These are phyloP conservation scores for Phragmites australis DNA, from an alignment of 176 grass and related monocot genomes.

Conservation along the genomic window DNA sequence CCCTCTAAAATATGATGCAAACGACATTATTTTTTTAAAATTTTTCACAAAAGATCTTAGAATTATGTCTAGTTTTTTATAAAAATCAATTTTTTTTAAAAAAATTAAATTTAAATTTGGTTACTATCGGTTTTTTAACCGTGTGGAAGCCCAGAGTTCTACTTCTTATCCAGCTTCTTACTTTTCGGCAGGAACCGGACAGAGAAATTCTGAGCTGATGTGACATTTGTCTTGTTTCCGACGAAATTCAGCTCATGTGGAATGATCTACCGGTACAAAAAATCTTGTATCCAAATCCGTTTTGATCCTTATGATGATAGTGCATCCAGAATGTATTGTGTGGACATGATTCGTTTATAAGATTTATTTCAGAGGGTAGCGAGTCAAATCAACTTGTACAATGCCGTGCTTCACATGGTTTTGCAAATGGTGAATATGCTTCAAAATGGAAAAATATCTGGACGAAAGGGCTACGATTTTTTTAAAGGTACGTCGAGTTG, in stretches of 20 bases:
- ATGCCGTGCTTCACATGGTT: background rate
- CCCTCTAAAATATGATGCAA: too few species aligned
- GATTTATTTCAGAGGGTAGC: background rate
- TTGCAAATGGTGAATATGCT: background rate
- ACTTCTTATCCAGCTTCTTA: too few species aligned
- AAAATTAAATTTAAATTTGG: too few species aligned
- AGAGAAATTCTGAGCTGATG: background rate
- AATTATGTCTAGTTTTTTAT: too few species aligned
- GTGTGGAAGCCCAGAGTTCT: background rate
- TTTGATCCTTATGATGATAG: background rate
- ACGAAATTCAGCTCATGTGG: background rate
- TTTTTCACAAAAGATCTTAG: too few species aligned
- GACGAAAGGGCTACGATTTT: too few species aligned
- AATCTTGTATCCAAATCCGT: background rate
- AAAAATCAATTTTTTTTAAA: too few species aligned
- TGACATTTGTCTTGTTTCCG: background rate
- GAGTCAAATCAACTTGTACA: background rate
- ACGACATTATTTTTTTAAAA: too few species aligned
- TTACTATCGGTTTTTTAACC: too few species aligned
- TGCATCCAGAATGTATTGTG: background rate
- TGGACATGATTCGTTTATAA: background rate
- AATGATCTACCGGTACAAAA: background rate
- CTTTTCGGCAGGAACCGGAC: conserved; percentile 5
- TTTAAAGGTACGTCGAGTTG: too few species aligned
- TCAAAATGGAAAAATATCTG: background rate